Base-by-base conservation (phyloP, 2,329 filamentous ascomycete genomes). In the Huntiella decipiens region DNA sequence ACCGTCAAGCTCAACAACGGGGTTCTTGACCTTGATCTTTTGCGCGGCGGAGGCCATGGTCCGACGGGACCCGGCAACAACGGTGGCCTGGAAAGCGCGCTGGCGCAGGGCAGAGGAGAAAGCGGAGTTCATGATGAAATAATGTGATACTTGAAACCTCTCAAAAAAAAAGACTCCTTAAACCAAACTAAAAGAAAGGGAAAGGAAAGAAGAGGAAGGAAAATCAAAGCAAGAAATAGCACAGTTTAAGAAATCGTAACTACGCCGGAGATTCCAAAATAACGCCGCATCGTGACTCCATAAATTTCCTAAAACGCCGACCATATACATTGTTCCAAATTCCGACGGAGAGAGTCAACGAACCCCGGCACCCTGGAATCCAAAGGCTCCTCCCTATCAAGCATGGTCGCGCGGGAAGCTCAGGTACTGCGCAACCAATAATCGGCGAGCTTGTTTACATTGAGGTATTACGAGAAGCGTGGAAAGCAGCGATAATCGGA, bases 21-120 rank as follows among this genome's bases (percentile, higher is more conserved):
- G 91, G 67, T 94, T 96, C 78, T 93, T 87, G 71, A 98, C 91
- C 76, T 93, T 91, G 74, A 96, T 96, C 80, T 96, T 98, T 59
- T 74, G 69, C 56, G 55, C 45, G 54, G 71, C 63, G 51, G 59
- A 58, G 48, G 71, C 67, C 73, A 79, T 76, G 56, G 63, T 70
- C 61, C 63, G 62, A 36, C 41, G 47, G 31, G 43, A 44, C 22
- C 47, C 44, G 17, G 52, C 47, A 43, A 38, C 44, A 44, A 50
- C 47, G 44, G 53, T 50, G 50, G 47, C 45, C 40, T 43, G 43
- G 41, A 47, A 39, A 22, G 46, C 37, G 43, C 50, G 47, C 48
- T 47, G 47, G 46, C 46, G 48, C 41, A 49, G 37, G 41, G 44
- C 35, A 46, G 46, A 46, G 45, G 50, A 36, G 38, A 50, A 48